A percentile compares a stretch with the other conserved stretches of the same genome.
Evolutionary conservation across 495 filamentous ascomycete genomes (phyloP).

Genomic region (Hypoxylon lienhwacheense): DNA sequence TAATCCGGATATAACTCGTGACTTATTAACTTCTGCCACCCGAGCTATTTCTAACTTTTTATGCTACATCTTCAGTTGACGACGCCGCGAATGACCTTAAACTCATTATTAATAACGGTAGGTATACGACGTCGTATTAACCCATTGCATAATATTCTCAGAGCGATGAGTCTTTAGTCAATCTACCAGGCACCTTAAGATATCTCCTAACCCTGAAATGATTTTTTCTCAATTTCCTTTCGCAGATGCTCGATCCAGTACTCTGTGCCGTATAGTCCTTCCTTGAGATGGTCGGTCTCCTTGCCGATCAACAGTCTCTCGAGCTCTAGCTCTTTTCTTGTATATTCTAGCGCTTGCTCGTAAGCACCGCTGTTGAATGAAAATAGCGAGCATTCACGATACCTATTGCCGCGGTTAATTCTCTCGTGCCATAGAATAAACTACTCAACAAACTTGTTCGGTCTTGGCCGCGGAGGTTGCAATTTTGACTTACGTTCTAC

Average conservation of each 20-base stretch:
- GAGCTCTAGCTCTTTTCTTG: constrained; percentile 11
- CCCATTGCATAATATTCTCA: too few relatives aligned
- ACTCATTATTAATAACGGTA: too few relatives aligned
- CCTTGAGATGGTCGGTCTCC: constrained; percentile 13
- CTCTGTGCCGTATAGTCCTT: constrained; percentile 2
- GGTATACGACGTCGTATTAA: too few relatives aligned
- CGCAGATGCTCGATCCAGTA: constrained; percentile 16
- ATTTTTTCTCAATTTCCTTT: neutral
- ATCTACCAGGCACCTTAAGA: neutral
- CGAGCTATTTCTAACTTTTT: too few relatives aligned
- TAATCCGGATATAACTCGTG: too few relatives aligned
- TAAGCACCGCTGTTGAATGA: neutral
- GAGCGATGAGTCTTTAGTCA: too few relatives aligned
- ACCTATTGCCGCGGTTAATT: constrained; percentile 7
- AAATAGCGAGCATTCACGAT: constrained; percentile 26
- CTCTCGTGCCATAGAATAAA: neutral
- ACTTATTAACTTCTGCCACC: too few relatives aligned
- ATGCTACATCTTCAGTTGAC: too few relatives aligned
- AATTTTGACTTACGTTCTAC: constrained; percentile 24
- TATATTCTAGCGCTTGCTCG: constrained; percentile 3
- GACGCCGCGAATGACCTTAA: too few relatives aligned
- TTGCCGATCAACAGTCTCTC: constrained; percentile 16
- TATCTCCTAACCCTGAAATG: neutral
- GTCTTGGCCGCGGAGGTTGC: too few relatives aligned
- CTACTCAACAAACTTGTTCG: too few relatives aligned